A percentile compares a stretch with the other conserved stretches of the same genome.
These are phyloP conservation scores for Fusarium brevicatenulatum DNA, from an alignment of 2,329 filamentous ascomycete species.

Conservation along the genomic window DNA sequence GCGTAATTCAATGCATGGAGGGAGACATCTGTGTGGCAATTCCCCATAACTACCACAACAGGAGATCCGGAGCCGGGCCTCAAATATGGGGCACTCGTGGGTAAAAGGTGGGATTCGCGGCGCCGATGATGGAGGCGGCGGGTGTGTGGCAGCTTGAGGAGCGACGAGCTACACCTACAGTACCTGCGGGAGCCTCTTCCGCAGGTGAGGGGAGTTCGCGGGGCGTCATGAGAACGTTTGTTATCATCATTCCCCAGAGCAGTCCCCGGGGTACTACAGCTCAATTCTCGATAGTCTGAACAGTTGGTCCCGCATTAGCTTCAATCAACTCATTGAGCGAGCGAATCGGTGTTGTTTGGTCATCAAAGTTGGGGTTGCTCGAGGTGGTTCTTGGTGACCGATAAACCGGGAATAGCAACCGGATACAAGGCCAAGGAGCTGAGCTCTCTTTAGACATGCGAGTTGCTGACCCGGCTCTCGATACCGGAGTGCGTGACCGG, in stretches of 20 bases:
- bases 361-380: slow-evolving; percentile 18
- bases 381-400: slow-evolving; percentile 9
- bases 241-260: slow-evolving; percentile 20
- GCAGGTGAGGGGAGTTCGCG: not conserved
- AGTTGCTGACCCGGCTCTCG: slow-evolving; percentile 17
- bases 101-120: slow-evolving; percentile 23
- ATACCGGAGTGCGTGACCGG: slow-evolving; percentile 29
- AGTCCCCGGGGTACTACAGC: slow-evolving; percentile 4
- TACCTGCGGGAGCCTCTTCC: slow-evolving; percentile 18
- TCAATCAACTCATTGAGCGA: slow-evolving; percentile 7
- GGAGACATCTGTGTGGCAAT: not conserved
- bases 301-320: slow-evolving; percentile 17
- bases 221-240: slow-evolving; percentile 13
- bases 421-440: slow-evolving; percentile 3
- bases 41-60: not conserved
- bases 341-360: slow-evolving; percentile 27
- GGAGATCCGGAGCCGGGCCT: slow-evolving; percentile 41
- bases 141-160: slow-evolving; percentile 13
- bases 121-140: slow-evolving; percentile 29
- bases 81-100: slow-evolving; percentile 31
- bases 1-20: not conserved
- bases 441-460: slow-evolving; percentile 11
- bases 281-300: slow-evolving; percentile 27
- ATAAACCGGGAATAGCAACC: slow-evolving; percentile 25
- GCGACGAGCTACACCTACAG: not conserved